Conservation (phyloP, 1,284 basidiomycete species). For the Phellinidium pouzarii region DNA sequence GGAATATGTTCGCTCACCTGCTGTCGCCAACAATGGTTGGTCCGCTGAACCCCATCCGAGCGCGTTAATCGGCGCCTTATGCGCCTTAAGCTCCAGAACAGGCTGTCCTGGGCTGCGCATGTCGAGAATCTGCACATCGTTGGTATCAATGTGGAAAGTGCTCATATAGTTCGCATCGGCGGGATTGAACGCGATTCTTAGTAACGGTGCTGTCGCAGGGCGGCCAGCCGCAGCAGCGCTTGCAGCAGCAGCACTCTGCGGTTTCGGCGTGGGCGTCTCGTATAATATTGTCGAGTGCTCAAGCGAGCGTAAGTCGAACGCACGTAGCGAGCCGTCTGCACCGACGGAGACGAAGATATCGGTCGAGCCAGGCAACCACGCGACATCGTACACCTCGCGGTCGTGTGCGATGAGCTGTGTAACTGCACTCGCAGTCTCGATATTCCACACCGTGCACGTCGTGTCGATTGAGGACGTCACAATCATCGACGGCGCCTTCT, state of each 20-base stretch:
- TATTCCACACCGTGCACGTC: conserved; percentile 95
- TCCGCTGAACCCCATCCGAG: conserved; percentile 85
- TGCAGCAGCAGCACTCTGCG: conserved; percentile 46
- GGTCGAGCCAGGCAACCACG: conserved; percentile 96
- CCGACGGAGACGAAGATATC: conserved; percentile 99
- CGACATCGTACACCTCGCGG: conserved; percentile 95
- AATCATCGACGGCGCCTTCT: conserved; percentile 78
- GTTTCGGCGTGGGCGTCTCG: conserved; percentile 81
- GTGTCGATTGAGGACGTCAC: conserved; percentile 97
- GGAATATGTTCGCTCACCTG: conserved; percentile 43
- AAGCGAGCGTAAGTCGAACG: conserved; percentile 92
- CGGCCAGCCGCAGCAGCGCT: conserved; percentile 48
- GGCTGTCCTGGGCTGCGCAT: conserved; percentile 92
- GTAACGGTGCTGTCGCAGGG: conserved; percentile 72
- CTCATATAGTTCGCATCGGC: conserved; percentile 86
- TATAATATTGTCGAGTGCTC: conserved; percentile 99
- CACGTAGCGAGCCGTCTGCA: conserved; percentile 92
- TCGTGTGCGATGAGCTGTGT: conserved; percentile 99
- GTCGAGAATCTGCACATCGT: conserved; percentile 84
- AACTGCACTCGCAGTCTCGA: conserved; percentile 91
- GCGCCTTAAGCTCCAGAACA: conserved; percentile 83
- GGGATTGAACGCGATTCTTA: conserved; percentile 84
- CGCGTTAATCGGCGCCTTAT: conserved; percentile 71
- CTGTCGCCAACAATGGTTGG: conserved; percentile 76
- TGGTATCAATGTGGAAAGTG: conserved; percentile 88